A percentile compares a stretch with the other conserved stretches of the same genome.
Evolutionary conservation across 305 asterid species (phyloP).

Genomic region (Fraxinus platypoda): DNA sequence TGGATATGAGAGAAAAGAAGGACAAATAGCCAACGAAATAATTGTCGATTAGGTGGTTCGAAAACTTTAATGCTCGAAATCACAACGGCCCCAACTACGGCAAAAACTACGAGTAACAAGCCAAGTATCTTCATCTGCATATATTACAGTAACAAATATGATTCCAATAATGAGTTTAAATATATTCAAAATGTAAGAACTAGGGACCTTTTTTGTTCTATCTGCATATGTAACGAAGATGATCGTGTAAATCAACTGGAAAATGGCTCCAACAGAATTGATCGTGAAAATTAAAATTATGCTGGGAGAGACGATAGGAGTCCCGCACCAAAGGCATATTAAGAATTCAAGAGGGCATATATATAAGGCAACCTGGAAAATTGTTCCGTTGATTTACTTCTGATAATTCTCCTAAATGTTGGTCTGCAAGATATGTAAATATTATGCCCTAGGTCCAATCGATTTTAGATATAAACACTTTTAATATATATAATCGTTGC

Average conservation of each 20-base stretch:
- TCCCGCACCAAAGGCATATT: slow-evolving; percentile 79
- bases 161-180: not conserved
- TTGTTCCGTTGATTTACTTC: slow-evolving; percentile 66
- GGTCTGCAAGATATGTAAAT: slow-evolving; percentile 78
- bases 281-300: slow-evolving; percentile 60
- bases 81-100: slow-evolving; percentile 42
- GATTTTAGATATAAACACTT: no score
- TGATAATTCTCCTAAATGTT: slow-evolving; percentile 59
- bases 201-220: slow-evolving; percentile 41
- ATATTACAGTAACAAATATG: not conserved
- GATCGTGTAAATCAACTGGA: slow-evolving; percentile 56
- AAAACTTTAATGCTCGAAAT: slow-evolving; percentile 48
- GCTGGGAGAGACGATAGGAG: slow-evolving; percentile 60
- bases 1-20: slow-evolving; percentile 64
- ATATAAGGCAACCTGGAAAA: slow-evolving; percentile 77
- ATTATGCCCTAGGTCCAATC: no score
- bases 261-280: slow-evolving; percentile 67
- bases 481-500: no score
- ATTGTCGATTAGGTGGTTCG: slow-evolving; percentile 57
- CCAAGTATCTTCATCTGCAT: slow-evolving; percentile 77
- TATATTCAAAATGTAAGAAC: not conserved
- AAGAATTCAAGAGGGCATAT: slow-evolving; percentile 68
- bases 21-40: slow-evolving; percentile 67
- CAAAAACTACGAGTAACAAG: slow-evolving; percentile 45
- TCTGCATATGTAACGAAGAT: slow-evolving; percentile 57